Evolutionary conservation across 306 rosid genomes (phyloP).

Genomic region (Macrotyloma uniflorum): DNA sequence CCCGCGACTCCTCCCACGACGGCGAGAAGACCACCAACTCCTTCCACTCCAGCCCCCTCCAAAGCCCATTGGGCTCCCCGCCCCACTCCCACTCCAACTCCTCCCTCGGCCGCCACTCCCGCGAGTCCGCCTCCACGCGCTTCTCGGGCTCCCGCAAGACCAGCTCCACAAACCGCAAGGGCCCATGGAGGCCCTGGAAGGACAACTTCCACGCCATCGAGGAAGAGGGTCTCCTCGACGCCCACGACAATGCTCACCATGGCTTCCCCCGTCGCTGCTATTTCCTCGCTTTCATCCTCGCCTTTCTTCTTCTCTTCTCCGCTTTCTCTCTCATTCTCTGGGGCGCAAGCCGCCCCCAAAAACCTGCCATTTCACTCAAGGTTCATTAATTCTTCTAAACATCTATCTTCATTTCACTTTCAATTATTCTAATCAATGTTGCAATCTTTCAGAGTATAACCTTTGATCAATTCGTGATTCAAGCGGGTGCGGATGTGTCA

Average conservation of each 20-base stretch:
- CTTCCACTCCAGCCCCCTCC: slow-evolving; percentile 77
- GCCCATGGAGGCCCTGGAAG: slow-evolving; percentile 68
- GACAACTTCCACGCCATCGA: slow-evolving; percentile 70
- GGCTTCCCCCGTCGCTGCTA: slow-evolving; percentile 67
- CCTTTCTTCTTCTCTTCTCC: slow-evolving; percentile 59
- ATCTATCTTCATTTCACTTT: background rate
- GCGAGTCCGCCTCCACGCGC: slow-evolving; percentile 90
- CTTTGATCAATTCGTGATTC: slow-evolving; percentile 76
- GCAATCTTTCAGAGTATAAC: slow-evolving; percentile 58
- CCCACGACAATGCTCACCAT: slow-evolving; percentile 10
- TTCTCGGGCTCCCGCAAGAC: slow-evolving; percentile 70
- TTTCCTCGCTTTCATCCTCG: slow-evolving; percentile 53
- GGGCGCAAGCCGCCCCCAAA: slow-evolving; percentile 87
- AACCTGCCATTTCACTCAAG: slow-evolving; percentile 70
- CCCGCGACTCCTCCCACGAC: slow-evolving; percentile 83
- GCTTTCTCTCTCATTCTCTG: slow-evolving; percentile 78
- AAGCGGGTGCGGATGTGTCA: slow-evolving; percentile 84
- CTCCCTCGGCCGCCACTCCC: slow-evolving; percentile 80
- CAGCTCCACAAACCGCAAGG: slow-evolving; percentile 42
- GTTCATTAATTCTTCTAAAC: slow-evolving; percentile 24
- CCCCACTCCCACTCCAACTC: slow-evolving; percentile 95
- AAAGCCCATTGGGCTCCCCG: slow-evolving; percentile 89
- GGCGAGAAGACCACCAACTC: slow-evolving; percentile 93
- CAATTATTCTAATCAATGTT: no score
- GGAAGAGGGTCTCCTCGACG: slow-evolving; percentile 80